Base-by-base conservation (phyloP, 148 eudicot species). In the Silene conica region DNA sequence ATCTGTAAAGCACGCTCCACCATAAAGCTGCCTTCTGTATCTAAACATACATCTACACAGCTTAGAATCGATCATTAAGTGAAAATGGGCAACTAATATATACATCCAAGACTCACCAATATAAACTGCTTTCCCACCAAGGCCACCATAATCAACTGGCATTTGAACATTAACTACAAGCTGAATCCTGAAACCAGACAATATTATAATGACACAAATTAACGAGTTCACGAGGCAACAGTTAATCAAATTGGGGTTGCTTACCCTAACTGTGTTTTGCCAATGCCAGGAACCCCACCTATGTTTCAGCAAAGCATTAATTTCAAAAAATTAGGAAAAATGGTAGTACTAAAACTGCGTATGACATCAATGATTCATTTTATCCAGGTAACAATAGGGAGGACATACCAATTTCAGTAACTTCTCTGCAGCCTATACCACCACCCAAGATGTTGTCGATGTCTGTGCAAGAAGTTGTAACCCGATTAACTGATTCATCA, bases 11-110 rank as follows among this genome's bases (percentile, higher is more conserved):
- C 98, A 63, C 96, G 98, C 77, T 94, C 98, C 78, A 85, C 97
- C 97, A 94, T 92, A 70, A 94, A 94, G 85, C 98, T 94, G 46
- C 97, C 98, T 85, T 94, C 97, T 26, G 98, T 94, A 80, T 94
- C 98, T 94, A 78, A 52, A 78, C 72, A 88, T 70, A 41, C 77
- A 80, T 38, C 43, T 70, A 58, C 59, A 66, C 16, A 70, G 74
- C 43, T 82, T 65, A 77, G 82, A 67, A 75, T 79, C 65, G 79
- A 79, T 48, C 63, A 8, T 38, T 25, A 54, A 25, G 41, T 45
- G 48, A 58, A 19, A 31, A 54, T 63, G 34, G 67, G 8, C 34
- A 66, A 59, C 73, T 63, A 31, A 73, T 71, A 23, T 52, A 54
- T 41, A 23, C 57, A 54, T 41, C 60, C 52, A 57, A 50, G 80